Evolutionary conservation across 2,329 filamentous ascomycete species (phyloP), one percentile per base, ranked within the genome.

Genomic region (Pseudocercospora fuligena): DNA sequence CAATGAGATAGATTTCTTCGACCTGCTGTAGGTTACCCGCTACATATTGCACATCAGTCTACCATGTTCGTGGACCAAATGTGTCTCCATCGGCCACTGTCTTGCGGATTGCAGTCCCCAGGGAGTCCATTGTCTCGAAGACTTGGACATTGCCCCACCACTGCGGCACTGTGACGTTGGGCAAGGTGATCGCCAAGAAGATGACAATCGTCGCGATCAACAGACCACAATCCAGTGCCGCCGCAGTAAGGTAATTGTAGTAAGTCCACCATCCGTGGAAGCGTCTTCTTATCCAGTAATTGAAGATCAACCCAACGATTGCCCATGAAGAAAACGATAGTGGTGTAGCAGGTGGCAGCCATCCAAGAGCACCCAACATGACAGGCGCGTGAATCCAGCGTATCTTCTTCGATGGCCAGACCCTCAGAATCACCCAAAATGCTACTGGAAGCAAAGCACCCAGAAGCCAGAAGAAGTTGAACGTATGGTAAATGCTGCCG

Each of bases 251-350:
- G 92, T 96, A 95, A 47, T 92, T 94, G 78, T 96, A 96, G 79
- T 96, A 95, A 57, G 88, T 88, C 93, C 93, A 96, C 93, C 93
- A 97, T 1, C 87, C 89, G 31, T 83, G 84, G 27, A 88, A 90
- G 23, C 90, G 84, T 40, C 87, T 87, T 76, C 89, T 88, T 74
- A 96, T 86, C 67, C 90, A 79, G 76, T 90, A 89, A 78, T 96
- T 96, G 84, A 97, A 96, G 51, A 92, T 72, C 77, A 91, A 95
- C 80, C 92, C 95, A 21, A 95, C 91, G 9, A 96, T 81, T 0
- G 90, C 92, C 92, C 93, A 96, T 47, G 94, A 90, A 2, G 89
- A 92, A 77, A 96, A 96, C 78, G 96, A 96, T 69, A 96, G 87
- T 0, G 92, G 92, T 0, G 81, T 85, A 1, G 92, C 93, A 0